Evolutionary conservation across 305 asterid species (phyloP).

Genomic region (Solanum hybrid): DNA sequence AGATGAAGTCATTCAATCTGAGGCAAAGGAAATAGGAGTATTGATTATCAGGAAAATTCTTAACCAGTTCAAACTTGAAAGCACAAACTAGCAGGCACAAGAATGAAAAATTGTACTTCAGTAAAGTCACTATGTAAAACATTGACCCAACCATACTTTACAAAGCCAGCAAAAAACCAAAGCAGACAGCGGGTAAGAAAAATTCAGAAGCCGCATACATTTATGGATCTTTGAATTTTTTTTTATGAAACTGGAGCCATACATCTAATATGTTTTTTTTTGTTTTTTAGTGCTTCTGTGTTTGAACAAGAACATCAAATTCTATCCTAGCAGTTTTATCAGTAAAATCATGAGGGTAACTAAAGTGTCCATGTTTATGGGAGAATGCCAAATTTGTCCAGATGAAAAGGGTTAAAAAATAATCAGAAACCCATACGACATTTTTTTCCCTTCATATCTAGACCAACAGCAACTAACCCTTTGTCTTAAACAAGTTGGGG

Average conservation of each 20-base stretch:
- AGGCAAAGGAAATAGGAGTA: not conserved
- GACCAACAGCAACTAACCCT: not conserved
- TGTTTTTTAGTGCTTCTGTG: not conserved
- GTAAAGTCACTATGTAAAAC: not conserved
- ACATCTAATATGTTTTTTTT: not conserved
- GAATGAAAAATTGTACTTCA: not conserved
- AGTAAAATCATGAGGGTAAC: not conserved
- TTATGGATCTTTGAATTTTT: not conserved
- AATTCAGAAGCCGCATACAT: not conserved
- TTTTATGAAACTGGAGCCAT: not conserved
- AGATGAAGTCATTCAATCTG: not conserved
- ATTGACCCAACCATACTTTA: not conserved
- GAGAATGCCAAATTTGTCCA: not conserved
- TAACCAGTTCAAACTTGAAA: slow-evolving; percentile 1
- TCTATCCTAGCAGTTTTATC: not conserved
- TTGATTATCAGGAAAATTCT: not conserved
- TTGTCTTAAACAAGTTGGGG: not conserved
- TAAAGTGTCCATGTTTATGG: not conserved
- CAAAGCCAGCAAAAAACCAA: not conserved
- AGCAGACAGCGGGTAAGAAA: not conserved
- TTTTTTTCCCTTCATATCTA: not conserved
- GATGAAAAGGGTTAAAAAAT: not conserved
- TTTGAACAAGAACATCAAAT: not conserved
- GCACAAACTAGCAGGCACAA: not conserved
- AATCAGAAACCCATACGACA: not conserved